These are phyloP conservation scores for Tillandsia fasciculata DNA, from an alignment of 176 grass and related monocot genomes.

Conservation along the genomic window DNA sequence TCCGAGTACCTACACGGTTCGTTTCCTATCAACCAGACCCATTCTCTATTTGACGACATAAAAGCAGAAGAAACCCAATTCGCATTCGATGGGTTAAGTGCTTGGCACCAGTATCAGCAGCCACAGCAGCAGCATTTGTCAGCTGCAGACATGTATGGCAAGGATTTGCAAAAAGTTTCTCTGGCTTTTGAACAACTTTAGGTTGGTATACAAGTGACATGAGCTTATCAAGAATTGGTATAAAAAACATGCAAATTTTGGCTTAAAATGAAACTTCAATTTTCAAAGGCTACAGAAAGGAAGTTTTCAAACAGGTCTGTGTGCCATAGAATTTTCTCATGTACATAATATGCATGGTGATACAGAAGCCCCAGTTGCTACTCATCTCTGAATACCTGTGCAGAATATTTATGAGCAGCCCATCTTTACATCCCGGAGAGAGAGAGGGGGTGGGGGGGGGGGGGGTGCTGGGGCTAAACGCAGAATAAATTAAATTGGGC, in stretches of 20 bases:
- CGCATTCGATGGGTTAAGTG: conserved; percentile 25
- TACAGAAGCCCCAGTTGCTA: background rate
- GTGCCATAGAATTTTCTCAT: background rate
- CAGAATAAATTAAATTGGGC: background rate
- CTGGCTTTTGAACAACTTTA: conserved; percentile 40
- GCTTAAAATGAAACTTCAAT: background rate
- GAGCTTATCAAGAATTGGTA: too few relatives aligned
- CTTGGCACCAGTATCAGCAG: conserved; percentile 28
- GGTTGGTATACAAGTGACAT: background rate
- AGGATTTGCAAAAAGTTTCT: conserved; percentile 44
- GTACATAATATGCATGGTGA: background rate
- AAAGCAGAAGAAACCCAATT: conserved; percentile 32
- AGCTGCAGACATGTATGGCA: conserved; percentile 37
- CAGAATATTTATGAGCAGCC: background rate
- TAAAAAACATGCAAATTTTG: background rate
- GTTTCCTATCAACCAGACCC: conserved; percentile 29
- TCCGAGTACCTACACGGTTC: conserved; percentile 37
- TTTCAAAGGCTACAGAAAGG: background rate
- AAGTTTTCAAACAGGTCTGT: background rate
- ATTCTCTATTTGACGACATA: conserved; percentile 41
- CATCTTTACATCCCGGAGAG: background rate
- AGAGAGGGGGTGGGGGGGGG: background rate
- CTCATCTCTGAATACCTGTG: background rate
- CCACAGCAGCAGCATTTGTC: conserved; percentile 30
- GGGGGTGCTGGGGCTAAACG: background rate